A percentile compares a stretch with the other conserved stretches of the same genome.
These are phyloP conservation scores for Beauveria sp. DNA, from an alignment of 2,329 filamentous ascomycete species.

Conservation along the genomic window DNA sequence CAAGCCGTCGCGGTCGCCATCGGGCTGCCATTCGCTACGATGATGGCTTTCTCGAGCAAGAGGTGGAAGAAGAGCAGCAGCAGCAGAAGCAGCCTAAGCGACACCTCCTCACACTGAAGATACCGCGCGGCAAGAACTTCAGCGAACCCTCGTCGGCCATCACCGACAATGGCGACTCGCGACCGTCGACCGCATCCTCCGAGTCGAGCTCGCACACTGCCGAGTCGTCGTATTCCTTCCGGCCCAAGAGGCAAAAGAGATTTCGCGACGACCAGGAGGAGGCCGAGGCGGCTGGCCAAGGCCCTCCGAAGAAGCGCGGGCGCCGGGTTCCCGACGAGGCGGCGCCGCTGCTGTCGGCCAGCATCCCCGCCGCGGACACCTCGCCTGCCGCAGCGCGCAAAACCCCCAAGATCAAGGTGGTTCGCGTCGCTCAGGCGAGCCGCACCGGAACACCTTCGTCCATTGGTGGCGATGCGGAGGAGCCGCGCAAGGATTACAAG, in stretches of 20 bases:
- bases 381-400: conserved; percentile 21
- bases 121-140: conserved; percentile 34
- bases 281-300: conserved; percentile 27
- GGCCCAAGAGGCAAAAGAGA: conserved; percentile 47
- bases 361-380: not conserved
- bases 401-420: conserved; percentile 32
- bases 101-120: conserved; percentile 30
- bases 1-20: conserved; percentile 14
- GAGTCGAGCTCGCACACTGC: conserved; percentile 41
- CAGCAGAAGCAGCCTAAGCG: conserved; percentile 24
- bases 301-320: conserved; percentile 31
- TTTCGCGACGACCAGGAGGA: conserved; percentile 43
- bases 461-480: conserved; percentile 27
- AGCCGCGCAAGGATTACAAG: conserved; percentile 46
- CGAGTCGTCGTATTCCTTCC: conserved; percentile 45
- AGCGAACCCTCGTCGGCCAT: conserved; percentile 29
- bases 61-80: conserved; percentile 16
- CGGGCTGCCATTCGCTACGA: conserved; percentile 8
- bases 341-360: not conserved
- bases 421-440: conserved; percentile 20
- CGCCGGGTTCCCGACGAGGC: conserved; percentile 14
- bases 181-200: conserved; percentile 46
- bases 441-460: conserved; percentile 25
- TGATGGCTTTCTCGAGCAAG: conserved; percentile 8
- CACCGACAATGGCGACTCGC: conserved; percentile 37